These are phyloP conservation scores for Erysimum cheiranthoides DNA, from an alignment of 345 rosid species.

Conservation along the genomic window DNA sequence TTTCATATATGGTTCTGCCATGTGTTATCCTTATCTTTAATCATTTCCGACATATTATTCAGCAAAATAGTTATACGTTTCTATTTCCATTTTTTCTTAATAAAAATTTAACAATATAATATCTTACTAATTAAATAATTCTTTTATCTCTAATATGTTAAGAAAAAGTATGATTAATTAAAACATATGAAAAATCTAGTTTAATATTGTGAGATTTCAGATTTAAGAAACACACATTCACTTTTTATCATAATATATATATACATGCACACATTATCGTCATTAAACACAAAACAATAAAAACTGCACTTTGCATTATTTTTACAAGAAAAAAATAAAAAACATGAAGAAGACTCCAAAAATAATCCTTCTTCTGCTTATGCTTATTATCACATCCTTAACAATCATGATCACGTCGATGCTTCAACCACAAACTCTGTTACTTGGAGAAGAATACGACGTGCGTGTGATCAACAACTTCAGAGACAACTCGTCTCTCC, in stretches of 20 bases:
- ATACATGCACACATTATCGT: not conserved
- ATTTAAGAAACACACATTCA: not conserved
- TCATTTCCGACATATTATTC: not conserved
- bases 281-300: not conserved
- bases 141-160: not conserved
- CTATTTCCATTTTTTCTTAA: not conserved
- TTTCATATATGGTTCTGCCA: not conserved
- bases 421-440: conserved; percentile 47
- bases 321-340: not conserved
- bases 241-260: not conserved
- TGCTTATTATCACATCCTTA: conserved; percentile 36
- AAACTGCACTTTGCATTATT: conserved; percentile 1
- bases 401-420: conserved; percentile 47
- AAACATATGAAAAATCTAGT: not conserved
- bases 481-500: conserved; percentile 80
- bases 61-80: not conserved
- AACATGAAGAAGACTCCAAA: conserved; percentile 52
- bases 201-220: conserved; percentile 14
- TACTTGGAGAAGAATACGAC: conserved; percentile 54
- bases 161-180: not conserved
- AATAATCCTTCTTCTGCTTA: conserved; percentile 36
- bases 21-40: not conserved
- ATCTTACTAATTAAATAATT: not conserved
- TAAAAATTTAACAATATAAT: not conserved
- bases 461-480: conserved; percentile 90